Percentiles rank a stretch among this genome's conserved stretches.
Conservation (phyloP, 164 flowering plant genomes). For the Vitis riparia region DNA sequence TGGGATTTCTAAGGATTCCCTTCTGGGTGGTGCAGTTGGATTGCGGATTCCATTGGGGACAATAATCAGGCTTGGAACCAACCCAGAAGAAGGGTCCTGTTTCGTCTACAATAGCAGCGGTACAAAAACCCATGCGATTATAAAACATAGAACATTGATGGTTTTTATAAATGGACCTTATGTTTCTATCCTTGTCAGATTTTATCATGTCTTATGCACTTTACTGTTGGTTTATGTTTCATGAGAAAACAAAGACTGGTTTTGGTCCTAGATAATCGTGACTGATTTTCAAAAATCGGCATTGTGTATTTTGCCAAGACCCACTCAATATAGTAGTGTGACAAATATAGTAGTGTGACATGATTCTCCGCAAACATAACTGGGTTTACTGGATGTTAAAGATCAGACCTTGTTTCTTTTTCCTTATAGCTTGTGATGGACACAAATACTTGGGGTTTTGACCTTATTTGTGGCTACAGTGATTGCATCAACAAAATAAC, state of each 20-base stretch:
- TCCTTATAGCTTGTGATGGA: background rate
- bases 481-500: background rate
- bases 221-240: background rate
- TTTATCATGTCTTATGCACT: background rate
- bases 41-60: conserved; percentile 57
- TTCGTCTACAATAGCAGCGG: conserved; percentile 61
- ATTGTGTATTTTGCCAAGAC: background rate
- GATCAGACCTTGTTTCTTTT: background rate
- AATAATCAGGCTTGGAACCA: conserved; percentile 72
- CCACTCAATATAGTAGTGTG: too few species aligned
- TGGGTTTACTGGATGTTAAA: background rate
- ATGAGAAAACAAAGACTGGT: background rate
- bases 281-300: background rate
- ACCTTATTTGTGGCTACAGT: background rate
- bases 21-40: conserved; percentile 24
- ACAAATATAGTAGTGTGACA: too few species aligned
- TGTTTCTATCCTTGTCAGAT: background rate
- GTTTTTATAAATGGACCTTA: conserved; percentile 45
- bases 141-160: conserved; percentile 88
- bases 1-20: conserved; percentile 10
- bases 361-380: too few species aligned
- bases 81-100: conserved; percentile 80
- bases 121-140: conserved; percentile 72
- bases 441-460: background rate
- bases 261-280: background rate